Percentiles rank a stretch among this genome's conserved stretches.
These are phyloP conservation scores for Colletotrichum caudatum DNA, from an alignment of 2,329 filamentous ascomycete genomes.

Conservation along the genomic window DNA sequence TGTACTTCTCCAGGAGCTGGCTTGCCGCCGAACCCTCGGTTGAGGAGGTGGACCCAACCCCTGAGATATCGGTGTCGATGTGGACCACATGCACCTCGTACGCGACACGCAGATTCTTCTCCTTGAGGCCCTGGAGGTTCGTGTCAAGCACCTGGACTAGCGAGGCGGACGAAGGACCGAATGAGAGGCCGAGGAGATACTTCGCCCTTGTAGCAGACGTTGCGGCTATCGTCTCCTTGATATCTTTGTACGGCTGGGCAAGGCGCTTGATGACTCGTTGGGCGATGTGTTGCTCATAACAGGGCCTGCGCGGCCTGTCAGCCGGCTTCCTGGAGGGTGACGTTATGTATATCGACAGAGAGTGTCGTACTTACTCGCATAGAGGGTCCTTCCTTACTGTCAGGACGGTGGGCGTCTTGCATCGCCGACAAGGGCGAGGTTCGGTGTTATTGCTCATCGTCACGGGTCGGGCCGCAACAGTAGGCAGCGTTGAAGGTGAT, in stretches of 20 bases:
- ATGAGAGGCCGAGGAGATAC: slow-evolving; percentile 84
- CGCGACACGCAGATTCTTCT: slow-evolving; percentile 71
- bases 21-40: slow-evolving; percentile 50
- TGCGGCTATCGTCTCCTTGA: slow-evolving; percentile 44
- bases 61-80: slow-evolving; percentile 58
- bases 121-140: slow-evolving; percentile 74
- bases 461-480: slow-evolving; percentile 1
- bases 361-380: slow-evolving; percentile 44
- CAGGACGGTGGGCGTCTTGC: slow-evolving; percentile 43
- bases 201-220: slow-evolving; percentile 51
- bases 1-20: slow-evolving; percentile 64
- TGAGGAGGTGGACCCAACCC: slow-evolving; percentile 8
- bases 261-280: slow-evolving; percentile 84
- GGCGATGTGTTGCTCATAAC: slow-evolving; percentile 82
- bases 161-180: slow-evolving; percentile 83
- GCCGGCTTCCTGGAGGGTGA: background rate
- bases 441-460: slow-evolving; percentile 31
- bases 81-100: slow-evolving; percentile 76
- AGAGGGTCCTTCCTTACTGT: slow-evolving; percentile 45
- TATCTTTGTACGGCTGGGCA: slow-evolving; percentile 63
- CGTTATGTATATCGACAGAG: background rate
- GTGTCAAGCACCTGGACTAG: slow-evolving; percentile 81
- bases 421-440: slow-evolving; percentile 43
- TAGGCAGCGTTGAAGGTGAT: background rate
- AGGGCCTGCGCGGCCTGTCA: slow-evolving; percentile 57